Conservation (phyloP, 2,329 filamentous ascomycete species). For the Decorospora gaudefroyi region DNA sequence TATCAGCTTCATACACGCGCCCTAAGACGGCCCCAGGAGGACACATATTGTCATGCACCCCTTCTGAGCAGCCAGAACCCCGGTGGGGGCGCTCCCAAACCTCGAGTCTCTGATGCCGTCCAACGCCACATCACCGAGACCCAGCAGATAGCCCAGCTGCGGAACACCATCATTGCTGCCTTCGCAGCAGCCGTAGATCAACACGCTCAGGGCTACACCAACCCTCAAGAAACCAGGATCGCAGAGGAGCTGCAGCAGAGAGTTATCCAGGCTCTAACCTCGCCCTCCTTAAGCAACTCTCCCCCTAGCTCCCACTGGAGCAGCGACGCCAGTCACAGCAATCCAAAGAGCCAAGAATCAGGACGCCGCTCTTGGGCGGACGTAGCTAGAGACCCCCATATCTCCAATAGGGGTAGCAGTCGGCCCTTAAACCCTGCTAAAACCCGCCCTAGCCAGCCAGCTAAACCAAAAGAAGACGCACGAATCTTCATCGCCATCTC, state of each 20-base stretch:
- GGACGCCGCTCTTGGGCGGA: not conserved
- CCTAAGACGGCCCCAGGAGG: not conserved
- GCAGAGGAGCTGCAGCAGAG: not conserved
- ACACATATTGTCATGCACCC: not conserved
- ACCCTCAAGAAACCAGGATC: slow-evolving; percentile 7
- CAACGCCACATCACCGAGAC: slow-evolving; percentile 7
- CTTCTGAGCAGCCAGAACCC: slow-evolving; percentile 1
- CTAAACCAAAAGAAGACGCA: not conserved
- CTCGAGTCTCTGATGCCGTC: slow-evolving; percentile 1
- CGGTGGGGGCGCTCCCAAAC: slow-evolving; percentile 7
- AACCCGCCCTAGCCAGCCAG: not conserved
- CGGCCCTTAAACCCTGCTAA: not conserved
- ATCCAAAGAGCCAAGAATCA: not conserved
- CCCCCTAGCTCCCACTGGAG: not conserved
- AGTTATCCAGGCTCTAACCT: slow-evolving; percentile 6
- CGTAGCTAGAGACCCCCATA: not conserved
- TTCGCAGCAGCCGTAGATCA: slow-evolving; percentile 5
- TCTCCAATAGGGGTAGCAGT: not conserved
- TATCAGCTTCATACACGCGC: not conserved
- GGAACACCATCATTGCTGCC: slow-evolving; percentile 4
- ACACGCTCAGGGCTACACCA: not conserved
- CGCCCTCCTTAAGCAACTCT: not conserved
- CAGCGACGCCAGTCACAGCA: not conserved
- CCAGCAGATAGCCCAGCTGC: slow-evolving; percentile 5
- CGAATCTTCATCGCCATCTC: not conserved